phyloP scores from a whole-genome alignment of 108 stramenopile genomes.

The Skeletonema tropicum region DNA sequence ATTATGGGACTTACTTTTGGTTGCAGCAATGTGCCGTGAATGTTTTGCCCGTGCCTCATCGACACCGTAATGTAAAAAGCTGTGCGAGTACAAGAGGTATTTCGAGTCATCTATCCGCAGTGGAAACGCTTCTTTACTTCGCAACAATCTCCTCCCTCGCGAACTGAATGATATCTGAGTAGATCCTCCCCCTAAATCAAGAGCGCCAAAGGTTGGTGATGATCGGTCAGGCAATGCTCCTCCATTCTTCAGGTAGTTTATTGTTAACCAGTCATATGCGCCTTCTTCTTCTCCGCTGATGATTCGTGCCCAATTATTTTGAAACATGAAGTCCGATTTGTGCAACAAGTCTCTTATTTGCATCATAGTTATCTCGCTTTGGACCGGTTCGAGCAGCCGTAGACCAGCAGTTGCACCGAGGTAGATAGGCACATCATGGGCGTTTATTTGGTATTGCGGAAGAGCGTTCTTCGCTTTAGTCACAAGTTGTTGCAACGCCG shows the following conservation, averaged over 20 bases:
- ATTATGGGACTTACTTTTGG: constrained; percentile 44
- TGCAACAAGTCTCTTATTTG: constrained; percentile 65
- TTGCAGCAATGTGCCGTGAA: constrained; percentile 40
- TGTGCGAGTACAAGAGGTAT: constrained; percentile 91
- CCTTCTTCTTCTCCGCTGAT: constrained; percentile 95
- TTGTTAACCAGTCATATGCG: constrained; percentile 84
- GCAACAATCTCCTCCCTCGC: constrained; percentile 63
- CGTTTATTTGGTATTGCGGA: constrained; percentile 4
- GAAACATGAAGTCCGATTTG: constrained; percentile 76
- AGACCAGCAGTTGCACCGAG: constrained; percentile 95
- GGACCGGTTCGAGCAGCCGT: constrained; percentile 64
- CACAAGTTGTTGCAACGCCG: constrained; percentile 6
- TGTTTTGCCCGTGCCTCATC: constrained; percentile 67
- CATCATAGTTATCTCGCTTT: constrained; percentile 58
- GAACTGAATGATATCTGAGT: constrained; percentile 88
- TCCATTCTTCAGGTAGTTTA: constrained; percentile 78
- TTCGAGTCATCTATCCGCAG: constrained; percentile 86
- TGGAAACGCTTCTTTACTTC: constrained; percentile 66
- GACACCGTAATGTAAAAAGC: constrained; percentile 90
- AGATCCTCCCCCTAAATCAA: constrained; percentile 93
- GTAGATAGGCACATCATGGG: constrained; percentile 71
- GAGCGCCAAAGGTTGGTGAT: constrained; percentile 76
- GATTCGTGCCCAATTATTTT: constrained; percentile 74
- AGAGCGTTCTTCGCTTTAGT: constrained; percentile 11
- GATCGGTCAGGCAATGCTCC: constrained; percentile 30